Evolutionary conservation across 2,329 filamentous ascomycete species (phyloP).

Genomic region (Amesomyces nigricolor): DNA sequence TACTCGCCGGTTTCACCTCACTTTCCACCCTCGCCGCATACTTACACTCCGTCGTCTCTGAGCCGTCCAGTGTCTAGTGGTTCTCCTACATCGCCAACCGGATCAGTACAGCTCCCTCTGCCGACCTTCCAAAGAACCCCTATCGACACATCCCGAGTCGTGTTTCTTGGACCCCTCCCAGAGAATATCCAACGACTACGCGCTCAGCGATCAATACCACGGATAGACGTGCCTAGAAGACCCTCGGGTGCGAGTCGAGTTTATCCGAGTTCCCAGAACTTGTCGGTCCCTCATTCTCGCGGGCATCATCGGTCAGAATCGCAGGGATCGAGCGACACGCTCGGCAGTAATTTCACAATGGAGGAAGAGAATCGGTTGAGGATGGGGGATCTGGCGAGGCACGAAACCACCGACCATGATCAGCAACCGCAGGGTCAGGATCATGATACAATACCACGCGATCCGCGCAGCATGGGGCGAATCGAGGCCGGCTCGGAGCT

Average conservation of each 20-base stretch:
- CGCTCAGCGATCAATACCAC: slow-evolving; percentile 27
- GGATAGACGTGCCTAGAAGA: slow-evolving; percentile 28
- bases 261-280: slow-evolving; percentile 18
- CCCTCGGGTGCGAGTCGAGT: slow-evolving; percentile 7
- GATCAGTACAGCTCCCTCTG: slow-evolving; percentile 30
- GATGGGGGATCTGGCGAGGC: slow-evolving; percentile 25
- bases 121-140: slow-evolving; percentile 41
- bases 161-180: slow-evolving; percentile 52
- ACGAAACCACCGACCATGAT: slow-evolving; percentile 16
- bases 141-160: slow-evolving; percentile 48
- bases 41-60: slow-evolving; percentile 27
- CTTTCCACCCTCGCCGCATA: slow-evolving; percentile 22
- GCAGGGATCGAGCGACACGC: slow-evolving; percentile 37
- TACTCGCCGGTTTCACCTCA: slow-evolving; percentile 27
- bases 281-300: slow-evolving; percentile 6
- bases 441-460: slow-evolving; percentile 19
- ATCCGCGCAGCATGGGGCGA: slow-evolving; percentile 35
- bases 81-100: slow-evolving; percentile 27
- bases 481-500: slow-evolving; percentile 42
- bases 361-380: slow-evolving; percentile 40
- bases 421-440: slow-evolving; percentile 6
- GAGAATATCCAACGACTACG: slow-evolving; percentile 40
- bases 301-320: slow-evolving; percentile 18
- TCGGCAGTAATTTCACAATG: slow-evolving; percentile 54
- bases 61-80: slow-evolving; percentile 29